Conservation (phyloP, 176 grass and related monocot species). For the Paspalum notatum region DNA sequence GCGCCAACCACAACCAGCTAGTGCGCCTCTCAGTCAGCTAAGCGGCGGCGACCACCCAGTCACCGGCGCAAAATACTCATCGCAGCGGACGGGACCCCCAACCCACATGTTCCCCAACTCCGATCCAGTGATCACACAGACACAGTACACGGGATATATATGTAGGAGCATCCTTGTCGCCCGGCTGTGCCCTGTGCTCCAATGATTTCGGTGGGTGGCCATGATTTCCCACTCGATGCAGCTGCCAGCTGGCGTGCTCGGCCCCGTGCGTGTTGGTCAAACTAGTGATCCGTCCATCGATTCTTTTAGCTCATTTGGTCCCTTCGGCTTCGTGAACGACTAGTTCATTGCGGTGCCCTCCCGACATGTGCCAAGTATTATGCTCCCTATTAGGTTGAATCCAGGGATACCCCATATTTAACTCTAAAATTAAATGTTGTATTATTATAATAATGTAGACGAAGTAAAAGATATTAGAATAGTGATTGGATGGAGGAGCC, state of each 20-base stretch:
- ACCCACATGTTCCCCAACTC: neutral
- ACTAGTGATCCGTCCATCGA: neutral
- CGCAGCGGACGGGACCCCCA: too few species aligned
- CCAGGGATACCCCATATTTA: too few species aligned
- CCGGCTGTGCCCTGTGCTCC: too few species aligned
- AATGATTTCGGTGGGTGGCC: neutral
- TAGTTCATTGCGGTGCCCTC: neutral
- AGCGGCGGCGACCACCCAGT: too few species aligned
- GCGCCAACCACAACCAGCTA: neutral
- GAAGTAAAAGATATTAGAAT: too few species aligned
- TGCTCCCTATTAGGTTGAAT: too few species aligned
- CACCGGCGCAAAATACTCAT: neutral
- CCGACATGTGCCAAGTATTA: neutral
- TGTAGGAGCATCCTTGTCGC: neutral
- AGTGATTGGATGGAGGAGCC: too few species aligned
- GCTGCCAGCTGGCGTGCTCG: neutral
- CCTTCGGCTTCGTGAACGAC: too few species aligned
- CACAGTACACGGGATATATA: neutral
- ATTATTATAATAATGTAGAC: too few species aligned
- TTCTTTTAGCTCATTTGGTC: neutral
- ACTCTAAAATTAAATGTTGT: too few species aligned
- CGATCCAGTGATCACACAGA: neutral
- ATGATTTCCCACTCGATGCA: constrained; percentile 6
- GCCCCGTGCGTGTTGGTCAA: neutral
- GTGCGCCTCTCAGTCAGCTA: neutral